Base-by-base conservation (phyloP, 1,284 basidiomycete species). In the Xerocomus amazonicus region DNA sequence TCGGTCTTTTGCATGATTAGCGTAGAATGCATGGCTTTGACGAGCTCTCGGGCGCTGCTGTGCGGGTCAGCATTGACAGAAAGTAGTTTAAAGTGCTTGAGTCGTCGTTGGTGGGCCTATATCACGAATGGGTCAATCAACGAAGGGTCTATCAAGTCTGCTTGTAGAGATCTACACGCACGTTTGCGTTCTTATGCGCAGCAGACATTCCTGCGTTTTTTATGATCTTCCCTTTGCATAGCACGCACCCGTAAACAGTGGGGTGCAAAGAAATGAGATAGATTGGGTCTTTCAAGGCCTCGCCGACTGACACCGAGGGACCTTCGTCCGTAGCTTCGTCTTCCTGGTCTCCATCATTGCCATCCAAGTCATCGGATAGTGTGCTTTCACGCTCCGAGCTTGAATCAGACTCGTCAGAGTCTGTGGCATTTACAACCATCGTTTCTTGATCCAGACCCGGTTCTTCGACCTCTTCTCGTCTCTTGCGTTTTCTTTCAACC, bases 211-310 rank as follows among this genome's bases (percentile, higher is more conserved):
- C 74, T 12, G 62, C 53, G 47, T 80, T 79, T 67, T 90, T 91
- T 46, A 93, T 72, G 16, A 77, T 59, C 62, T 87, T 91, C 31
- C 83, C 83, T 6, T 86, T 89, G 66, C 90, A 93, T 9, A 87
- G 63, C 4, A 87, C 75, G 61, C 90, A 92, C 27, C 73, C 75
- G 55, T 76, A 74, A 28, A 78, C 59, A 17, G 76, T 75, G 19
- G 79, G 73, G 44, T 81, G 72, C 9, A 77, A 53, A 3, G 79
- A 78, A 28, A 83, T 66, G 54, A 77, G 61, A 63, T 85, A 88
- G 35, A 91, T 65, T 0, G 90, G 85, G 50, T 86, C 73, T 10
- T 67, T 66, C 33, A 87, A 71, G 10, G 81, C 87, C 57, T 84
- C 77, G 40, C 72, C 63, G 40, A 91, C 72, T 3, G 81, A 74